Evolutionary conservation across 768 basidiomycete genomes (phyloP), one percentile per base, ranked within the genome.

Genomic region (Nidularia pulvinata): DNA sequence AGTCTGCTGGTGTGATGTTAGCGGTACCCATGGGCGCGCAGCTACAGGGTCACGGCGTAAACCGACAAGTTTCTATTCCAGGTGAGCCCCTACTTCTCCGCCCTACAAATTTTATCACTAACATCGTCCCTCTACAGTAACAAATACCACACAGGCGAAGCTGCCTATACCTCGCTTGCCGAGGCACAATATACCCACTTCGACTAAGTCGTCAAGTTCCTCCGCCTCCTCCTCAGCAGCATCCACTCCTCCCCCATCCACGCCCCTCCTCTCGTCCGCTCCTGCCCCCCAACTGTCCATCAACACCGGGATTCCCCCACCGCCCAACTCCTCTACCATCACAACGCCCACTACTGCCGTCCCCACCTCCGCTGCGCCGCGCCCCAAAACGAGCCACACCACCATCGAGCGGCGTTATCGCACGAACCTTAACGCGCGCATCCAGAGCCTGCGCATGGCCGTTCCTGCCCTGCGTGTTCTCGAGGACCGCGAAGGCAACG

Each of bases 321-420:
- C 53, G 52, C 58, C 48, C 42, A 25, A 56, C 22, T 45, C 56
- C 16, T 59, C 47, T 52, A 10, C 61, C 35, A 66, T 55, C 52
- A 14, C 33, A 48, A 53, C 56, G 6, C 45, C 51, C 14, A 49
- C 49, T 33, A 48, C 48, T 51, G 35, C 53, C 32, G 51, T 53
- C 22, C 54, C 64, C 43, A 55, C 60, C 16, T 44, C 61, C 22
- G 44, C 57, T 34, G 25, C 65, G 55, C 55, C 69, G 1, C 80
- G 87, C 1, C 83, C 87, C n/a, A 94, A 93, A 71, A 93, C 92
- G 0, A 89, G 88, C 59, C 92, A 94, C 64, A 94, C 92, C 3
- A 93, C 91, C 19, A 93, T 94, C 55, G 92, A 94, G 69, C 81
- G 92, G 7, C 81, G 92, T 42, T 94, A 94, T 67, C 86, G 92